Base-by-base conservation (phyloP, 2,329 filamentous ascomycete genomes). In the Paradendryphiella salina region DNA sequence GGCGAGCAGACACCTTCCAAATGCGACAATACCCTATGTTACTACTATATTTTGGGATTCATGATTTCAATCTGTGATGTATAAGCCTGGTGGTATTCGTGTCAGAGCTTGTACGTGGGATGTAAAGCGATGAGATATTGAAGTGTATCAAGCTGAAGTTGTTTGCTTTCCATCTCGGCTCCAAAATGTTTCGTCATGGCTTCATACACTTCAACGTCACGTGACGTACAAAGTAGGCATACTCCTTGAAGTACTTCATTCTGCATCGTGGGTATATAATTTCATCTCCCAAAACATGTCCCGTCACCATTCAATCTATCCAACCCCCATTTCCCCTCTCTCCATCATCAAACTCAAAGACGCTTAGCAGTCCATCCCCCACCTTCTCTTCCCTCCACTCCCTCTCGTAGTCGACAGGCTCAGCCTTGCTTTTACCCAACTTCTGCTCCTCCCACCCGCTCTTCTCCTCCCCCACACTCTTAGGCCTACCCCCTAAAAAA, bases 301-400 rank as follows among this genome's bases (percentile, higher is more conserved):
- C 23, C 10, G 8, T 26, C 23, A 26, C 23, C 6, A 5, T 33
- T 33, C 9, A 37, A 37, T 37, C 13, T 37, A 20, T 13, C 34
- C 20, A 41, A 41, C 32, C 8, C 6, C 21, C 6, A 7, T 9
- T 26, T 9, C 10, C 23, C 6, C 7, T 9, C 21, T 43, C 15
- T 21, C 36, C 17, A 8, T 45, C 34, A 5, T 50, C 34, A 11
- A 45, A 50, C 28, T 50, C 34, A 14, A 45, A 50, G 4, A 38
- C n/a, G 2, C 28, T 18, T 6, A 34, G 1, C 3, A 39, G 13
- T 1, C 28, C 32, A 20, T 49, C 38, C 3, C 23, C 23, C 23
- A 10, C 23, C 10, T 20, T 20, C 9, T 26, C 23, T 21, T 44
- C 17, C 10, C 17, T n/a, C n/a, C 8, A 20, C 0, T n/a, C 32